A percentile compares a stretch with the other conserved stretches of the same genome.
Conservation (phyloP, 495 filamentous ascomycete species). For the Penicillium alfredii region DNA sequence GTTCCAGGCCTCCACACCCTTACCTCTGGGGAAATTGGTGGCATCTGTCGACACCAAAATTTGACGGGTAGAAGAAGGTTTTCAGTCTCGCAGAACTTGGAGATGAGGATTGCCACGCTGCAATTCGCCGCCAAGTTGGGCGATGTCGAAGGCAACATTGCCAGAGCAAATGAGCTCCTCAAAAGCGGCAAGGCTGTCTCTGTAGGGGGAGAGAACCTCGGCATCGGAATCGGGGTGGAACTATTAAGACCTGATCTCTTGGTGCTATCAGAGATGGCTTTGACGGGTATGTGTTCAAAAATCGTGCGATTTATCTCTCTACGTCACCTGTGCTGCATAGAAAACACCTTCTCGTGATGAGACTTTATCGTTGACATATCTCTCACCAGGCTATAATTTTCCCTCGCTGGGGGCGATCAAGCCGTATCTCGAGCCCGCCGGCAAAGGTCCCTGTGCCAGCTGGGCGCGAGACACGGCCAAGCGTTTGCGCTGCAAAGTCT, state of each 20-base stretch:
- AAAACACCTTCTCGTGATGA: too few species aligned
- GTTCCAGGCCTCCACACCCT: too few species aligned
- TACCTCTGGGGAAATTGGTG: too few species aligned
- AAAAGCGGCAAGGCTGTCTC: constrained; percentile 28
- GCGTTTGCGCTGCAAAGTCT: constrained; percentile 72
- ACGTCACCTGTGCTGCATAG: too few species aligned
- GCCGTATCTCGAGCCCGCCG: constrained; percentile 74
- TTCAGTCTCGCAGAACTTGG: constrained; percentile 12
- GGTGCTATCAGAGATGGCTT: constrained; percentile 82
- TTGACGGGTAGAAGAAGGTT: constrained; percentile 4
- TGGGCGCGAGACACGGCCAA: constrained; percentile 76
- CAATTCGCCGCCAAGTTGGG: constrained; percentile 73
- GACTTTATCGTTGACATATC: too few species aligned
- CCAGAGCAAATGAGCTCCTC: constrained; percentile 65
- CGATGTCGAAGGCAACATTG: constrained; percentile 69
- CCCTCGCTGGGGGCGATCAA: constrained; percentile 67
- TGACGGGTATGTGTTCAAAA: constrained; percentile 65
- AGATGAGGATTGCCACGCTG: constrained; percentile 78
- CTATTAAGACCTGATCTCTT: constrained; percentile 49
- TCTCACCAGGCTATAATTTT: constrained; percentile 77
- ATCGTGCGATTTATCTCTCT: too few species aligned
- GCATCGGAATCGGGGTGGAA: constrained; percentile 20
- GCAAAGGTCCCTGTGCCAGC: constrained; percentile 62
- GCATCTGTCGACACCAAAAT: background rate
- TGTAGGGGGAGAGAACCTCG: background rate